Evolutionary conservation across 192 early-diverging fungal species (phyloP), one percentile per base, ranked within the genome.

Genomic region (Coemansia sp.): DNA sequence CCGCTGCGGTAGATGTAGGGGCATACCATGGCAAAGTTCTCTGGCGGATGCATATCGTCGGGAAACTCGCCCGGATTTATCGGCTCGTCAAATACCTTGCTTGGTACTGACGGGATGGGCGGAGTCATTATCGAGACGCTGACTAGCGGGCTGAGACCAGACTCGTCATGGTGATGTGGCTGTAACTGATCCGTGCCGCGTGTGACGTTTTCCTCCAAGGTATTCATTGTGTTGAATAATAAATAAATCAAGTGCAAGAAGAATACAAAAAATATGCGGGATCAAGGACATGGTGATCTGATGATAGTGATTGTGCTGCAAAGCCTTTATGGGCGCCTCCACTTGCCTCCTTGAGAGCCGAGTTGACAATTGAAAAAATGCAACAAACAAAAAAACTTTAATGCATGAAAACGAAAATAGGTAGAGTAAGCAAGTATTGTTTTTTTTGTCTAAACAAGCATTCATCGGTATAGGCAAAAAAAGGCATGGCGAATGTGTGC

Each of bases 21-120:
- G 38, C 92, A 90, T 22, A 99, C 96, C 95, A 98, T 97, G 63
- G 91, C 92, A 80, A 99, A 97, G 88, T 98, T 98, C 63, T 94
- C 90, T 1, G 95, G 94, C 11, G 97, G 97, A 54, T 95, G 90
- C 20, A 97, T 61, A 8, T 89, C 77, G 41, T 83, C 80, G n/a
- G 79, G 79, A 27, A 70, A 69, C 12, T 67, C 64, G 9, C 66
- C 71, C 11, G 49, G 22, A 47, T 54, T 31, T 24, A 43, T 10
- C 38, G 68, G 67, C 5, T 65, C 31, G 12, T 40, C 60, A 24
- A 57, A 46, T 9, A 62, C 12, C 13, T 42, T 41, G 20, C 24
- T 55, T 0, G 55, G 22, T 11, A 9, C 3, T 2, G 66, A 7
- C 24, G 22, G 20, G 61, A 54, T 55, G 3, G 71, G 65, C 22